Evolutionary conservation across 2,329 filamentous ascomycete species (phyloP), one percentile per base, ranked within the genome.

Genomic region (Teratosphaeria nubilosa): DNA sequence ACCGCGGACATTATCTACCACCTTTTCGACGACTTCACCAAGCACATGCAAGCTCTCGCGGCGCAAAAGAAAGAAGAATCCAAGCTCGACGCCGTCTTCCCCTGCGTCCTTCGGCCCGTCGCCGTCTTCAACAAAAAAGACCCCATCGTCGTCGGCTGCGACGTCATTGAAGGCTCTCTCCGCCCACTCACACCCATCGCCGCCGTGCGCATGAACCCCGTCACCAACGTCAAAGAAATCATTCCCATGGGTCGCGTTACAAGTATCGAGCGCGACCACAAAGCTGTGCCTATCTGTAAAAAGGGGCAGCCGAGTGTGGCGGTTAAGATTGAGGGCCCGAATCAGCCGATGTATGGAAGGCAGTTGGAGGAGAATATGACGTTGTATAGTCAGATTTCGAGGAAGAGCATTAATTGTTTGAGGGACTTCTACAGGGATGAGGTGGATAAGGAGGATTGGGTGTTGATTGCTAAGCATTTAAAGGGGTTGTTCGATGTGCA

Each of bases 1-100:
- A 95, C 90, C 2, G 94, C 95, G 2, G 92, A 99, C 74, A 99
- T 99, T 68, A 99, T 99, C 70, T 99, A 99, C 76, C 94, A 99
- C 74, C 80, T 99, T 59, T 99, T 99, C 73, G 95, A 99, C 75
- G 82, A 88, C 64, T 99, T 99, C 77, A 97, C 89, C 51, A 90
- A 89, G 74, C 92, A 99, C 75, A 96, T 96, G 88, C 86, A 86
- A 31, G 81, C 88, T 67, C 82, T 96, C 65, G 80, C 86, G 31
- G 91, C 92, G 76, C 87, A 91, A 80, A 91, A 91, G 79, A 96
- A 96, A 80, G 92, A 97, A 70, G 91, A 97, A 69, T 89, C 86
- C 69, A 97, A 97, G 80, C 84, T 96, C 78, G 77, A 94, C 68
- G 95, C 94, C 51, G 92, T 99, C 66, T 99, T 97, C 83, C 95